Percentiles rank a stretch among this genome's conserved stretches.
phyloP scores from a whole-genome alignment of 2,329 filamentous ascomycete species.

The Neopestalotiopsis clavispora region DNA sequence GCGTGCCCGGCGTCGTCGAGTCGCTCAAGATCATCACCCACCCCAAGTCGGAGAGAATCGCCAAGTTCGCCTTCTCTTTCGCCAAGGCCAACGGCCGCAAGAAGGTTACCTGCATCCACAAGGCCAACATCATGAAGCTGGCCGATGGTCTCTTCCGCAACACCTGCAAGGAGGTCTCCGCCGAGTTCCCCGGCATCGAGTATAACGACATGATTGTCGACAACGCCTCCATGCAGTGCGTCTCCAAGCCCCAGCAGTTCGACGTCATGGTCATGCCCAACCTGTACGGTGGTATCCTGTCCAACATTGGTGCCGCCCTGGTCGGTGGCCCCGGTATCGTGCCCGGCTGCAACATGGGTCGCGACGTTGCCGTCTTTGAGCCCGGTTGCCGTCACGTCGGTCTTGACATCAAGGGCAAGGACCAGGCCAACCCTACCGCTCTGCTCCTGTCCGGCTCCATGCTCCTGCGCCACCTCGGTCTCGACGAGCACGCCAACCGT shows the following conservation, averaged over 20 bases:
- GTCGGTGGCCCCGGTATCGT: conserved; percentile 97
- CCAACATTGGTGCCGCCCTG: conserved; percentile 97
- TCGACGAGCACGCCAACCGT: conserved; percentile 97
- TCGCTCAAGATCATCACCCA: conserved; percentile 99
- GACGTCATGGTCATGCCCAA: conserved; percentile 99
- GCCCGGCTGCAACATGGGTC: conserved; percentile 99
- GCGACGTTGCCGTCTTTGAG: conserved; percentile 97
- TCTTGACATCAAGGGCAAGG: conserved; percentile 99
- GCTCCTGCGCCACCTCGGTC: conserved; percentile 94
- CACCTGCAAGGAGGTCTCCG: conserved; percentile 91
- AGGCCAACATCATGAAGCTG: conserved; percentile 99
- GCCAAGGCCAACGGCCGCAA: conserved; percentile 98
- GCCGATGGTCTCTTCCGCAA: conserved; percentile 98
- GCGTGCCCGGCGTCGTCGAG: conserved; percentile 93
- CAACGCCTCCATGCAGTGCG: conserved; percentile 99
- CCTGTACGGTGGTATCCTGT: conserved; percentile 97
- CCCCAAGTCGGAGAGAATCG: conserved; percentile 98
- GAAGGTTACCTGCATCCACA: conserved; percentile 99
- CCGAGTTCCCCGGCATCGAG: conserved; percentile 95
- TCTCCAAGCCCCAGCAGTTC: conserved; percentile 95
- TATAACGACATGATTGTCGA: conserved; percentile 99
- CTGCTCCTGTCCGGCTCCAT: conserved; percentile 94
- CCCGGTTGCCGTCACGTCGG: conserved; percentile 99
- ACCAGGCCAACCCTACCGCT: conserved; percentile 97
- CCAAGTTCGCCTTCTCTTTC: conserved; percentile 98